Conservation (phyloP, 192 early-diverging fungal genomes). For the Haplosporangium gracile region DNA sequence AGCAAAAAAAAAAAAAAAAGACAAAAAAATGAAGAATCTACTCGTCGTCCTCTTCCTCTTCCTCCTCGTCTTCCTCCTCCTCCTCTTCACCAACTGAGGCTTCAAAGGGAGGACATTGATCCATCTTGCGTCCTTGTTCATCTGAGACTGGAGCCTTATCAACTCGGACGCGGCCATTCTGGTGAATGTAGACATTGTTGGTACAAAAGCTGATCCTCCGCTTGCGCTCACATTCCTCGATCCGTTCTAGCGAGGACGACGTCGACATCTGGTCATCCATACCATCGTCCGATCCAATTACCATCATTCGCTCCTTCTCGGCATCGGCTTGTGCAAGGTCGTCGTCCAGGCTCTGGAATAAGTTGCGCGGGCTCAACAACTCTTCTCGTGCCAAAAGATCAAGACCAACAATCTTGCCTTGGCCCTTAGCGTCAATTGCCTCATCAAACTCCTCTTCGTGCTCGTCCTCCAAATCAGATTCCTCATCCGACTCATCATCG, state of each 20-base stretch:
- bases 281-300: slow-evolving; percentile 45
- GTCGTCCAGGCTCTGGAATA: slow-evolving; percentile 21
- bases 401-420: slow-evolving; percentile 31
- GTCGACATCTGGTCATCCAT: slow-evolving; percentile 43
- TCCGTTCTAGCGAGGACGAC: slow-evolving; percentile 34
- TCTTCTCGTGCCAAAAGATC: slow-evolving; percentile 9
- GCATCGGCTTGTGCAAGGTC: slow-evolving; percentile 27
- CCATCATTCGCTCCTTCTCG: slow-evolving; percentile 28
- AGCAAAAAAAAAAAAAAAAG: not conserved
- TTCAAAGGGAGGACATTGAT: slow-evolving; percentile 14
- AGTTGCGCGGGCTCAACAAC: slow-evolving; percentile 14
- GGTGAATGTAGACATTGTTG: slow-evolving; percentile 45
- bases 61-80: slow-evolving; percentile 5
- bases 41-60: slow-evolving; percentile 20
- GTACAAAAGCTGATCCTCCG: slow-evolving; percentile 55
- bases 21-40: not conserved
- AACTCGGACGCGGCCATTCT: slow-evolving; percentile 14
- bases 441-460: slow-evolving; percentile 22
- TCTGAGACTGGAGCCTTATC: slow-evolving; percentile 10
- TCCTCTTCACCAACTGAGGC: not conserved
- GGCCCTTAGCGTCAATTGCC: not conserved
- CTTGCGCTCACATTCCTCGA: slow-evolving; percentile 49
- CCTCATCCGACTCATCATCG: slow-evolving; percentile 14
- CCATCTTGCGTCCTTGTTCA: slow-evolving; percentile 14
- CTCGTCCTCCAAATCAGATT: slow-evolving; percentile 16